A percentile compares a stretch with the other conserved stretches of the same genome.
Evolutionary conservation across 352 stramenopile species (phyloP).

Genomic region (Pythium insidiosum): DNA sequence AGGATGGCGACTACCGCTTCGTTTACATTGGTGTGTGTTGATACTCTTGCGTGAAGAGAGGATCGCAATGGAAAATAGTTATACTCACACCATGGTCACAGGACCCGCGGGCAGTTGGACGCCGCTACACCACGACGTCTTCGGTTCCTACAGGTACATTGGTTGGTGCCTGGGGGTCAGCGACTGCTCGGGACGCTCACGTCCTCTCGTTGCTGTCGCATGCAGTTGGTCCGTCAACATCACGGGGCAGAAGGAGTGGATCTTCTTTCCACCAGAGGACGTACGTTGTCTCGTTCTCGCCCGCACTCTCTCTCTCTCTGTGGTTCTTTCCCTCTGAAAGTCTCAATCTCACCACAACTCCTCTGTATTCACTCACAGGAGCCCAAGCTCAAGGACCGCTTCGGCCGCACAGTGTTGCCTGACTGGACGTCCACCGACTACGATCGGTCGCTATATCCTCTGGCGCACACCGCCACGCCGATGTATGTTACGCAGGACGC

Average conservation of each 20-base stretch:
- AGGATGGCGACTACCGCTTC: slow-evolving; percentile 91
- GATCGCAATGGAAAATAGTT: background rate
- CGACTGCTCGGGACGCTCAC: too few species aligned
- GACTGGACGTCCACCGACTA: slow-evolving; percentile 37
- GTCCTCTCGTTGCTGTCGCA: too few species aligned
- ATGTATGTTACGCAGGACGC: slow-evolving; percentile 54
- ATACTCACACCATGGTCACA: slow-evolving; percentile 9
- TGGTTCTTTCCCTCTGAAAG: background rate
- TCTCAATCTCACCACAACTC: too few species aligned
- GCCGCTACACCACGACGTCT: slow-evolving; percentile 93
- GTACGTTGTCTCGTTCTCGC: slow-evolving; percentile 17
- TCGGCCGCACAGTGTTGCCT: slow-evolving; percentile 43
- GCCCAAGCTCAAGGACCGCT: slow-evolving; percentile 65
- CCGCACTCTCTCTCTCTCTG: too few species aligned
- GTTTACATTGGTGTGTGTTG: slow-evolving; percentile 89
- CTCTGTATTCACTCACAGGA: slow-evolving; percentile 34
- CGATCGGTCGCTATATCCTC: slow-evolving; percentile 47
- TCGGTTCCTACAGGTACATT: slow-evolving; percentile 90
- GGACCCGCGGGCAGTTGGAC: slow-evolving; percentile 87
- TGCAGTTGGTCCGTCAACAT: slow-evolving; percentile 97
- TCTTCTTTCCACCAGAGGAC: slow-evolving; percentile 78
- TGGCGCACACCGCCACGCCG: slow-evolving; percentile 28
- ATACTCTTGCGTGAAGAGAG: background rate
- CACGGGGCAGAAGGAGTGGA: slow-evolving; percentile 91
- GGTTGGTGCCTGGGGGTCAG: background rate